Conservation (phyloP, 2,329 filamentous ascomycete genomes). For the Fusarium dimerum region DNA sequence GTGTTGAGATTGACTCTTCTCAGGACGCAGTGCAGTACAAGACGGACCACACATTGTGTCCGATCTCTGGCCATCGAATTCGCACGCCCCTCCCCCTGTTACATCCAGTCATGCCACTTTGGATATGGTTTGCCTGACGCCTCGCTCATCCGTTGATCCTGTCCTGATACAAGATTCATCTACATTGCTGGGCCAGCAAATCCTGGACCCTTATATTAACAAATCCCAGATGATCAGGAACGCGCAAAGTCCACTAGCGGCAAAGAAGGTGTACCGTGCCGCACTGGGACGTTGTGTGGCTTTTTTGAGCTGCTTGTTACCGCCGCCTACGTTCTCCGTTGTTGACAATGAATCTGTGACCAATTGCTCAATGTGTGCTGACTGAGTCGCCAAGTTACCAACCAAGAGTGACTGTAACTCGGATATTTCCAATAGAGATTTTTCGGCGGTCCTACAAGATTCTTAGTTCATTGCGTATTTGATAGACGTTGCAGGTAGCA, state of each 20-base stretch:
- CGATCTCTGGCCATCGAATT: no score
- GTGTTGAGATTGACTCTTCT: no score
- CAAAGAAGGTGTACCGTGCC: slow-evolving; percentile 78
- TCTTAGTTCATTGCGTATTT: slow-evolving; percentile 15
- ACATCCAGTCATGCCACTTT: no score
- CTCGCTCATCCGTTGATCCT: slow-evolving; percentile 2
- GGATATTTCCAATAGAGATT: slow-evolving; percentile 87
- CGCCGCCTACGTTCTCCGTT: slow-evolving; percentile 81
- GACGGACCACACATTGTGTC: no score
- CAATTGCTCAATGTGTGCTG: slow-evolving; percentile 85
- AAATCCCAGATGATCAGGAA: slow-evolving; percentile 79
- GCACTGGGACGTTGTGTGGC: slow-evolving; percentile 72
- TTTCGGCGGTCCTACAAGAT: slow-evolving; percentile 72
- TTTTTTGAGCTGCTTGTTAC: slow-evolving; percentile 88
- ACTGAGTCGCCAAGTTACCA: slow-evolving; percentile 80
- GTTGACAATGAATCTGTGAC: slow-evolving; percentile 82
- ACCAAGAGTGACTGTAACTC: slow-evolving; percentile 89
- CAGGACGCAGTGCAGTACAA: no score
- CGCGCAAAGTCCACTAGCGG: slow-evolving; percentile 72
- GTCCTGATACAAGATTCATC: not conserved
- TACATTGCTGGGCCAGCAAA: slow-evolving; percentile 3
- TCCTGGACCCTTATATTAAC: slow-evolving; percentile 44
- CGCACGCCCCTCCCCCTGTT: no score
- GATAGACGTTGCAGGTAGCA: no score
- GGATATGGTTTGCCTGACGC: not conserved